Base-by-base conservation (phyloP, 108 stramenopile genomes). In the Epithemia pelagica region DNA sequence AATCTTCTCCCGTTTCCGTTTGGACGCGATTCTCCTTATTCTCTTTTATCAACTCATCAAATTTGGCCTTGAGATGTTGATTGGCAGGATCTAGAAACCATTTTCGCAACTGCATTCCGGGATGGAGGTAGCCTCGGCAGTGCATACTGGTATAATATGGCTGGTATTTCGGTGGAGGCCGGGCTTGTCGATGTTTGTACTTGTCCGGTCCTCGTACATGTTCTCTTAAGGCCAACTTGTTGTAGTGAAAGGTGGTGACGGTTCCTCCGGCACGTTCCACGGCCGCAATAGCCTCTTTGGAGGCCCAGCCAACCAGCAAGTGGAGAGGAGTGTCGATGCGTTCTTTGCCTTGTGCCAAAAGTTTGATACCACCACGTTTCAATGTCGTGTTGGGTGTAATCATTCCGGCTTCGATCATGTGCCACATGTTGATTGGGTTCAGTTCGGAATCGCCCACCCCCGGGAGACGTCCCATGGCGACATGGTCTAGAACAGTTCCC, bases 231-330 rank as follows among this genome's bases (percentile, higher is more conserved):
- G 91, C 95, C 70, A 97, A 72, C 28, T 83, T 69, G 78, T 97
- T 98, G 83, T 96, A 95, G 76, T 98, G 93, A 22, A 89, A 92
- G 25, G 96, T 95, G 0, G 96, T 96, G n/a, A 99, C 91, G 55
- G 89, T 82, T 18, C 99, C 99, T 20, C 99, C 99, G 29, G 76
- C 82, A 7, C 58, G 67, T 71, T 99, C 99, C 1, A 98, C 78
- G 37, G 96, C 95, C 32, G 80, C 74, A 61, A 98, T 96, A 22
- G 99, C 99, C 51, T 59, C 63, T 28, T 76, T 58, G 52, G 91
- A 92, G 10, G 96, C 99, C 54, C 91, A 79, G 7, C 88, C 74
- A 21, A 99, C 92, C 72, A 97, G 92, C 56, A 99, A 66, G 58
- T 87, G 69, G 33, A 99, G 61, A n/a, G 84, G 80, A 24, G 86